Percentiles rank a stretch among this genome's conserved stretches.
Evolutionary conservation across 78 protist species (phyloP).

Genomic region (Dictyostelium citrinum): DNA sequence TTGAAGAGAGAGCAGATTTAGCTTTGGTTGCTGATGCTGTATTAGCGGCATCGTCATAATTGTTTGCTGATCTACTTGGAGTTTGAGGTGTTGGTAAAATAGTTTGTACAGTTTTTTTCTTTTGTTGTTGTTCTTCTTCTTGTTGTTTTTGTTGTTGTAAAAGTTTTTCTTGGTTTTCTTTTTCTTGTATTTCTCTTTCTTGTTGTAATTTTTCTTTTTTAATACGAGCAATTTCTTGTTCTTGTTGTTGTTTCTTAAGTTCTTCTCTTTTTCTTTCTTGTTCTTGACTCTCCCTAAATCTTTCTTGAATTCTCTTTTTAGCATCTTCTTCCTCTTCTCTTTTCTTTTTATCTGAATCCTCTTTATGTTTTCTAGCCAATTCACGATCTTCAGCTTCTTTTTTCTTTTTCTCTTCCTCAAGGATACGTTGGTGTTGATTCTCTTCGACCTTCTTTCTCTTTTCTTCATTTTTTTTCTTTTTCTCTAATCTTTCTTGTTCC

Average conservation of each 20-base stretch:
- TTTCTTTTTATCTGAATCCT: not conserved
- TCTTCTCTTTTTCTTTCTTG: not conserved
- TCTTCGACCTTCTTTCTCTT: constrained; percentile 5
- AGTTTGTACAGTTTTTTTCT: not conserved
- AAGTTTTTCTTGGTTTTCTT: not conserved
- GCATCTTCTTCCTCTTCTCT: constrained; percentile 26
- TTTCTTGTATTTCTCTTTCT: not conserved
- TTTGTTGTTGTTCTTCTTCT: not conserved
- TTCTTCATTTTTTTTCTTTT: not conserved
- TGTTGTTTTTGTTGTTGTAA: not conserved
- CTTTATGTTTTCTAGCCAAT: not conserved
- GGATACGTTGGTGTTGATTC: not conserved
- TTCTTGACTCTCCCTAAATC: not conserved
- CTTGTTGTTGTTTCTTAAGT: not conserved
- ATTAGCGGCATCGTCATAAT: not conserved
- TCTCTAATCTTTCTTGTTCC: constrained; percentile 1
- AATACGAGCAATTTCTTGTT: not conserved
- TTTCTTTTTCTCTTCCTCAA: constrained; percentile 3
- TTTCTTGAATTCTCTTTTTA: not conserved
- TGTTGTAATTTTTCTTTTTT: not conserved
- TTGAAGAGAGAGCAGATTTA: not conserved
- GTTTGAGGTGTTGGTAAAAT: constrained; percentile 10
- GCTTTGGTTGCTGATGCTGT: not conserved
- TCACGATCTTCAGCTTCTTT: constrained; percentile 11
- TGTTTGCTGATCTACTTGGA: not conserved